A percentile compares a stretch with the other conserved stretches of the same genome.
phyloP scores from a whole-genome alignment of 2,329 filamentous ascomycete species.

The Curvularia spicifera region DNA sequence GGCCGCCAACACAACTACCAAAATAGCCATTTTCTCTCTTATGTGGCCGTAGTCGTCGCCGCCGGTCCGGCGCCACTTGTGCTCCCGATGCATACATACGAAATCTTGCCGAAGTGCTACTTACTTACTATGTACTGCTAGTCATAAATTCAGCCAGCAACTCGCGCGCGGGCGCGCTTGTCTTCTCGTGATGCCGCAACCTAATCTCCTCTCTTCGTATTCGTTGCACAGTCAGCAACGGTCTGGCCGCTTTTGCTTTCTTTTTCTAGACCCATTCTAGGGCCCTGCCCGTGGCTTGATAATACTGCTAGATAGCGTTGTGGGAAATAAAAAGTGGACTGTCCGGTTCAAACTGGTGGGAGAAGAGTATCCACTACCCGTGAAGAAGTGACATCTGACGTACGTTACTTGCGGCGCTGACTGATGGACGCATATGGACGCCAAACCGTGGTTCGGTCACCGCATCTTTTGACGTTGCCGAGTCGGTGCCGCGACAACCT shows the following conservation, averaged over 20 bases:
- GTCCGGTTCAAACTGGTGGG: background rate
- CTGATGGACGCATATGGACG: background rate
- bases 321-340: conserved; percentile 3
- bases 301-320: no score
- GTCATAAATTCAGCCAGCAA: no score
- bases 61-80: no score
- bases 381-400: conserved; percentile 8
- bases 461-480: conserved; percentile 15
- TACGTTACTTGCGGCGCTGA: conserved; percentile 4
- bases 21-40: no score
- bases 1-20: no score
- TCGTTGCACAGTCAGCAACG: background rate
- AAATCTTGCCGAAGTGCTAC: background rate
- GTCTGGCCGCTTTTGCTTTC: background rate
- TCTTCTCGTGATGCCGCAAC: background rate
- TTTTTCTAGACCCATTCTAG: conserved; percentile 6
- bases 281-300: background rate
- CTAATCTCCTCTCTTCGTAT: background rate
- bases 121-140: background rate
- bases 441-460: conserved; percentile 21
- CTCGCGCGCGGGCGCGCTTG: no score
- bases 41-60: no score
- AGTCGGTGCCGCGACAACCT: conserved; percentile 8
- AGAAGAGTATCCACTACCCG: conserved; percentile 4
- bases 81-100: no score